These are phyloP conservation scores for Botryotinia globosa DNA, from an alignment of 2,329 filamentous ascomycete genomes.

Conservation along the genomic window DNA sequence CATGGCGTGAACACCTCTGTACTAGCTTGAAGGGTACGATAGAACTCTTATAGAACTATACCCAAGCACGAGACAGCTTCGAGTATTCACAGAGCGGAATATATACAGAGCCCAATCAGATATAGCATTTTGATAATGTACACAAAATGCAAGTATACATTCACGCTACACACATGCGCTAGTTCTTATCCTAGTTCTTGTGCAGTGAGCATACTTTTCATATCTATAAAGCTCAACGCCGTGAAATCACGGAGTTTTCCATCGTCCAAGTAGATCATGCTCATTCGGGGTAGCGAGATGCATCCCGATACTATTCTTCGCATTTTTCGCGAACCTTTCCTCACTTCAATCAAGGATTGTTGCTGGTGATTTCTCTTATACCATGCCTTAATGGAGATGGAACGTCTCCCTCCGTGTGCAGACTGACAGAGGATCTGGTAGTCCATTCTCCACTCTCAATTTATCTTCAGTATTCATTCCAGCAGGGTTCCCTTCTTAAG, in stretches of 20 bases:
- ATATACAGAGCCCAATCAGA: background rate
- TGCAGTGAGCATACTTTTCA: background rate
- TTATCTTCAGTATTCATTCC: background rate
- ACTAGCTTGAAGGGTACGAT: background rate
- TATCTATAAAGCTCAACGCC: background rate
- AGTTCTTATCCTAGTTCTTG: background rate
- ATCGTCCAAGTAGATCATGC: no score
- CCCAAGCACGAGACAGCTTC: background rate
- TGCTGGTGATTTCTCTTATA: background rate
- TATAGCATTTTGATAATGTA: background rate
- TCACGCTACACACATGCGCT: background rate
- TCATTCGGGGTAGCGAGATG: background rate
- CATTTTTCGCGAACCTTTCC: fast-evolving
- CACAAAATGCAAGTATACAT: background rate
- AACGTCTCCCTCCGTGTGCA: background rate
- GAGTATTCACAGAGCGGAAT: background rate
- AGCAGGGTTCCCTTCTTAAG: background rate
- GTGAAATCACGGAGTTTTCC: background rate
- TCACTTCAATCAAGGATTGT: background rate
- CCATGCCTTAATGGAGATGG: background rate
- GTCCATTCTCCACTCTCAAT: background rate
- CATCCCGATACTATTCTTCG: background rate
- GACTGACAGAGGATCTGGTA: background rate
- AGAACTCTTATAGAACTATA: background rate
- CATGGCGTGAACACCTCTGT: background rate